Conservation (phyloP, 495 filamentous ascomycete species). For the Penicillium taxi region DNA sequence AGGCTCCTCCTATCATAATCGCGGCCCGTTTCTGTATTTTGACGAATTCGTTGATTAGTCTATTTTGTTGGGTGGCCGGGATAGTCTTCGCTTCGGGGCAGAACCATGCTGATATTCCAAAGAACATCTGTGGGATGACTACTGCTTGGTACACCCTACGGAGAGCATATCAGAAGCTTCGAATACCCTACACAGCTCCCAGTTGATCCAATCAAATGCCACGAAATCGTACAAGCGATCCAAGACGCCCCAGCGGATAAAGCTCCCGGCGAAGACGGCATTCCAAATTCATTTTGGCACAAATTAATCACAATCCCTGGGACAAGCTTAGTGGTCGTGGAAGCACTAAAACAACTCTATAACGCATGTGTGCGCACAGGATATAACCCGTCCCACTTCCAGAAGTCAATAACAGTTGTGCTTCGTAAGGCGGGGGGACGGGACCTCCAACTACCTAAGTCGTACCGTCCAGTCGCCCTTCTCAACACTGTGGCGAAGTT, state of each 20-base stretch:
- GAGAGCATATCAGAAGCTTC: no score
- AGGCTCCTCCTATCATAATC: conserved; percentile 9
- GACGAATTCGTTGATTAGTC: conserved; percentile 3
- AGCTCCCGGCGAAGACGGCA: conserved; percentile 5
- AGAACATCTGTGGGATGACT: no score
- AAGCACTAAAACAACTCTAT: neutral
- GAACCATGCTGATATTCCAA: no score
- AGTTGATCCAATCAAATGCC: neutral
- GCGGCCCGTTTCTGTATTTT: conserved; percentile 6
- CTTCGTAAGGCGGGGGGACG: conserved; percentile 16
- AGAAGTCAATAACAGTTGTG: conserved; percentile 10
- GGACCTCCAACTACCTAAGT: conserved; percentile 13
- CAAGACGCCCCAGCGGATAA: neutral
- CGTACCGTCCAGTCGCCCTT: conserved; percentile 20
- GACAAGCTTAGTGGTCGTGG: neutral
- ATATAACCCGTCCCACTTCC: conserved; percentile 10
- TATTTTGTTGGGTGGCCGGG: no score
- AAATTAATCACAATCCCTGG: conserved; percentile 1
- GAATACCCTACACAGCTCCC: no score
- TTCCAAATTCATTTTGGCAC: conserved; percentile 7
- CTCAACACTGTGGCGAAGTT: conserved; percentile 23
- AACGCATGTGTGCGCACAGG: conserved; percentile 4
- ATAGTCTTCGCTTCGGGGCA: no score
- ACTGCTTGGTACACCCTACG: no score
- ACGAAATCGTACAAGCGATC: conserved; percentile 4